Evolutionary conservation across 2,329 filamentous ascomycete species (phyloP).

Genomic region (Calycina herbarum): DNA sequence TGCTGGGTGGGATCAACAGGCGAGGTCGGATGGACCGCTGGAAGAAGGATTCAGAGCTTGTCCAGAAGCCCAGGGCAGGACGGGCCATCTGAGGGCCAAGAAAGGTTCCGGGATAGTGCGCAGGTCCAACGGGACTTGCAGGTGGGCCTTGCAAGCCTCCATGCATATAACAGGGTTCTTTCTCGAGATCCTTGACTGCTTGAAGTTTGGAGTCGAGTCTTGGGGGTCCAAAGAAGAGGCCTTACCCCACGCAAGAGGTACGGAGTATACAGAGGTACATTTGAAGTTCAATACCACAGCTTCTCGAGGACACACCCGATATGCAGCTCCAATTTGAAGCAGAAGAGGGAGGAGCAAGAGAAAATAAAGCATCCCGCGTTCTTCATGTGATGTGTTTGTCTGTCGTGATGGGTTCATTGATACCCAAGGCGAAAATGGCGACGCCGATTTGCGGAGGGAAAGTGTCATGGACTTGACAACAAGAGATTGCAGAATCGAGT

Average conservation of each 20-base stretch:
- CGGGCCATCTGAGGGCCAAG: background rate
- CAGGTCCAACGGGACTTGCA: slow-evolving; percentile 14
- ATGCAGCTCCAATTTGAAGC: background rate
- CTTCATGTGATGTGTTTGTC: background rate
- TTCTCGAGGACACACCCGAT: background rate
- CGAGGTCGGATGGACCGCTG: background rate
- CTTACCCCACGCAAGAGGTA: background rate
- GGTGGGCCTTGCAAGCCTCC: slow-evolving; percentile 2
- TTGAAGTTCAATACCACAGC: background rate
- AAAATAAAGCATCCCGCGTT: background rate
- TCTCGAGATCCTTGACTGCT: background rate
- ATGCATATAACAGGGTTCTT: slow-evolving; percentile 5
- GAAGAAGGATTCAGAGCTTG: background rate
- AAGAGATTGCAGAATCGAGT: slow-evolving; percentile 8
- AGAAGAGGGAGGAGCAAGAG: background rate
- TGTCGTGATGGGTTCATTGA: slow-evolving; percentile 8
- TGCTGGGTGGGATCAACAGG: background rate
- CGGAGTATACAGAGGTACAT: background rate
- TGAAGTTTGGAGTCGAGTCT: slow-evolving; percentile 1
- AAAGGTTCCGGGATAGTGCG: slow-evolving; percentile 12
- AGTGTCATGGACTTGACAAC: slow-evolving; percentile 2
- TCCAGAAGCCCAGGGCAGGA: background rate
- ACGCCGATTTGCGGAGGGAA: background rate
- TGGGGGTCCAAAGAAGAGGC: background rate
- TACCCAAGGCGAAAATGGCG: slow-evolving; percentile 6